Percentiles rank a stretch among this genome's conserved stretches.
Evolutionary conservation across 768 basidiomycete species (phyloP).

Genomic region (Hydnomerulius pinastri): DNA sequence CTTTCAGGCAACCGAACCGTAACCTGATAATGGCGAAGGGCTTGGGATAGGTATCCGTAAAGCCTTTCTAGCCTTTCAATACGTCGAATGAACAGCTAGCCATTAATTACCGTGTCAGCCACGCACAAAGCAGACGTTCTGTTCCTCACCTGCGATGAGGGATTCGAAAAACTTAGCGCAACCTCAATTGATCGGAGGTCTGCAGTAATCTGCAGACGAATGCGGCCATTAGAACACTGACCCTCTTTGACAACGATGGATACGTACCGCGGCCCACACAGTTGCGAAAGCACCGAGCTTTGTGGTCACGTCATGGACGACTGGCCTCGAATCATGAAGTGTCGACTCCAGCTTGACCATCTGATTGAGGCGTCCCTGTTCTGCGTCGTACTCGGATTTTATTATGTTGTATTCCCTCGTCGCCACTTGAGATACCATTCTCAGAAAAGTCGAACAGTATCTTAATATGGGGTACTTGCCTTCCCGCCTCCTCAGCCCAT

Average conservation of each 20-base stretch:
- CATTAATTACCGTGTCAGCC: neutral
- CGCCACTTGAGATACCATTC: constrained; percentile 9
- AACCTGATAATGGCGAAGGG: constrained; percentile 23
- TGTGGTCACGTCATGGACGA: constrained; percentile 18
- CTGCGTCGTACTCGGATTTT: constrained; percentile 14
- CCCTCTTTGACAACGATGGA: no score
- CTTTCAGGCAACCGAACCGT: constrained; percentile 14
- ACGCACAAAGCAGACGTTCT: neutral
- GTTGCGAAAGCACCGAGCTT: constrained; percentile 20
- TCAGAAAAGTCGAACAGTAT: neutral
- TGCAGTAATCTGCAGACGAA: constrained; percentile 15
- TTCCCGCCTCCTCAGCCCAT: constrained; percentile 1
- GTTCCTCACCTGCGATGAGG: constrained; percentile 14
- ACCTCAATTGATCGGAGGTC: constrained; percentile 15
- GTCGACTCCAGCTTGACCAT: constrained; percentile 16
- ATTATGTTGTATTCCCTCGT: constrained; percentile 1
- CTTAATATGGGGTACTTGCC: constrained; percentile 4
- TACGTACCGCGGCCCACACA: constrained; percentile 12
- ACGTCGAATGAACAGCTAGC: constrained; percentile 17
- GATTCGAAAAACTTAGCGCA: constrained; percentile 12
- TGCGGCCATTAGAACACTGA: neutral
- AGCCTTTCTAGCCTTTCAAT: constrained; percentile 15
- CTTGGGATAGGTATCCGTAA: constrained; percentile 22
- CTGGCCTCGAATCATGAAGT: constrained; percentile 12
- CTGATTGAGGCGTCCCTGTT: constrained; percentile 14